Base-by-base conservation (phyloP, 371 early-diverging fungal species). In the Rhizopus arrhizus region DNA sequence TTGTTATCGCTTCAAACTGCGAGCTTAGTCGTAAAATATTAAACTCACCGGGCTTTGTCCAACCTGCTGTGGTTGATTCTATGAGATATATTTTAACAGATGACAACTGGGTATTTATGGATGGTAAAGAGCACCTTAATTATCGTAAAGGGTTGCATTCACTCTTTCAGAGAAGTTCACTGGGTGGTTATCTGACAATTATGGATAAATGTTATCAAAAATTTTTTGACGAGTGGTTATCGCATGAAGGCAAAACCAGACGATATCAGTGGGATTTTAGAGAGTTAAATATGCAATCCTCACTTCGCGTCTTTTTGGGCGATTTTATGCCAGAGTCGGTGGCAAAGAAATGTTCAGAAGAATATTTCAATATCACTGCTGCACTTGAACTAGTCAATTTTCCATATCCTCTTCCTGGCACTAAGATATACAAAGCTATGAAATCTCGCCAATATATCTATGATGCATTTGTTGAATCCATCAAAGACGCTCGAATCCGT, bases 371-470 rank as follows among this genome's bases (percentile, higher is more conserved):
- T 29, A 73, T 72, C 32, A 72, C 72, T 6, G 73, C 73, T 31
- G 73, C 73, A 10, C 53, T 72, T 36, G 72, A 72, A 55, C 66
- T 72, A 28, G 73, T 72, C 54, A 72, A 72, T 51, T 72, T 72
- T 32, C 73, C 73, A 13, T 57, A 65, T 28, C 72, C 73, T 22
- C 53, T 72, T 12, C 73, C 73, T 31, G 68, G 73, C 2, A 72
- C 73, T 22, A 69, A 72, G 28, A 74, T 72, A 13, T 72, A 66
- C n/a, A 59, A 59, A 35, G 73, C 73, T 8, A 72, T 63, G 35
- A 55, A 68, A 22, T 65, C 73, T 38, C 69, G 73, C 13, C 46
- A 72, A 38, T 72, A 62, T 45, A 72, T 72, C 7, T 66, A 65
- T 16, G 45, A 69, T n/a, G 22, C 42, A 5, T 72, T 72, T 47